Evolutionary conservation across 108 stramenopile species (phyloP), one percentile per base, ranked within the genome.

Genomic region (Skeletonema grethae): DNA sequence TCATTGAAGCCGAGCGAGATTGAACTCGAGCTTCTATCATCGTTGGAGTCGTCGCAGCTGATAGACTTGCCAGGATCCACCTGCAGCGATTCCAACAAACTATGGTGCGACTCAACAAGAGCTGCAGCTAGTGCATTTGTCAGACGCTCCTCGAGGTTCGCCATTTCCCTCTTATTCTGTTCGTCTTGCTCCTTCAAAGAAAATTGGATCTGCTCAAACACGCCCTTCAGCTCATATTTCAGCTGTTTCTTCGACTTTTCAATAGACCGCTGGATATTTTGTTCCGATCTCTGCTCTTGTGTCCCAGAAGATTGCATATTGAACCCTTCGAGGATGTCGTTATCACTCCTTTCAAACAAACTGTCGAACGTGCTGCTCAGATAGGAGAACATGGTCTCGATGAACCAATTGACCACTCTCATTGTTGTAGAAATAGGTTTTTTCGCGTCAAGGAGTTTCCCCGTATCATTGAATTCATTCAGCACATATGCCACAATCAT

Each of bases 341-440:
- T 25, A 20, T 61, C 60, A 18, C 35, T 36, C 60, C 60, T 32
- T 9, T 61, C 60, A 36, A 61, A 61, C 7, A 61, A 36, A 8
- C 20, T 22, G 30, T 61, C 60, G n/a, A 61, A 61, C 8, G 60
- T 35, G 60, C 60, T 61, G 60, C 60, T 61, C 18, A 61, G 60
- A 31, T 16, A 1, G 1, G 60, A 61, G 60, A 61, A 61, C 30
- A 24, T 36, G 34, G 35, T 32, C 60, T 25, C 22, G 34, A 61
- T 36, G 60, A 61, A 61, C 60, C 32, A 61, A 35, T 61, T 61
- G 7, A 61, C 30, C 10, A 32, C 31, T 18, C n/a, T 61, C 1
- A 35, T 5, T 16, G 18, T 25, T 36, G n/a, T 5, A 1, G 60
- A 61, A 18, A 36, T 18, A 13, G 60, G 9, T 36, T 25, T 61